Percentiles rank a stretch among this genome's conserved stretches.
These are phyloP conservation scores for Fusarium sp. DNA, from an alignment of 2,329 filamentous ascomycete genomes.

Conservation along the genomic window DNA sequence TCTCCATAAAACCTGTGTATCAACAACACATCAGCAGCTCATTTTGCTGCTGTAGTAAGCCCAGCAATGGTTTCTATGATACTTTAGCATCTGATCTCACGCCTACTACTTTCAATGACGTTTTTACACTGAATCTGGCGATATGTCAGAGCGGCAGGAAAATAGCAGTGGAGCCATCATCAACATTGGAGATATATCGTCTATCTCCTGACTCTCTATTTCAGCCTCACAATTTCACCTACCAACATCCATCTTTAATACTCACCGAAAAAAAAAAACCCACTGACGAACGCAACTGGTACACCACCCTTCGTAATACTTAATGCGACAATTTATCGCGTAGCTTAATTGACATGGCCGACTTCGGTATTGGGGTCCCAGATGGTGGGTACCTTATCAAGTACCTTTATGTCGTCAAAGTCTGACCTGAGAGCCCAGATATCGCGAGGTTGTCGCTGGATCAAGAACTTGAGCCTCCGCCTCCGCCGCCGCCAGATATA, in stretches of 20 bases:
- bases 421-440: conserved; percentile 48
- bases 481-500: conserved; percentile 52
- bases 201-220: conserved; percentile 17
- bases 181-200: conserved; percentile 16
- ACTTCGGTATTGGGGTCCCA: conserved; percentile 48
- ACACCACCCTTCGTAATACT: conserved; percentile 6
- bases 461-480: conserved; percentile 45
- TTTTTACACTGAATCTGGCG: background rate
- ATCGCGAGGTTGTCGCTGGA: conserved; percentile 54
- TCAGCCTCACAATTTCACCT: conserved; percentile 13
- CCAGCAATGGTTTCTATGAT: background rate
- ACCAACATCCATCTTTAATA: conserved; percentile 23
- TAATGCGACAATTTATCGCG: conserved; percentile 28
- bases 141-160: conserved; percentile 8
- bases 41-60: conserved; percentile 1
- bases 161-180: conserved; percentile 26
- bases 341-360: conserved; percentile 45
- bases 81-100: background rate
- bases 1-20: conserved; percentile 30
- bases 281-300: background rate
- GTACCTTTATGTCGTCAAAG: conserved; percentile 24
- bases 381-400: conserved; percentile 46
- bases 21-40: conserved; percentile 15
- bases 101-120: background rate
- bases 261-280: background rate